Evolutionary conservation across 139 green algal genomes (phyloP).

Genomic region (Spirogloea muscicola): DNA sequence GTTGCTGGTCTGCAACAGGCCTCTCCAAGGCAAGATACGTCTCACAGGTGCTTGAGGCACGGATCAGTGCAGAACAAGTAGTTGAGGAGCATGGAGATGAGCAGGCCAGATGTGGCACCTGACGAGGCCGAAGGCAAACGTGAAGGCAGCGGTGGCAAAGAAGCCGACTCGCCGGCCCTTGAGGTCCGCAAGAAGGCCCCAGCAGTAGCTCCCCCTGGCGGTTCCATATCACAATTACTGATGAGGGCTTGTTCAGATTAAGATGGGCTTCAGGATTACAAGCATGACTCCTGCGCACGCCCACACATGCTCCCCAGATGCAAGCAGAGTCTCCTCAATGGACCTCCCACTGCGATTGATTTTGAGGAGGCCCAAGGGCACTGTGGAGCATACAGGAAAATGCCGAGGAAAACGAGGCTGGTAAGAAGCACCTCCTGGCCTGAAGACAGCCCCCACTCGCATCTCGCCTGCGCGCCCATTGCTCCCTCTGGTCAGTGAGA

Average conservation of each 20-base stretch:
- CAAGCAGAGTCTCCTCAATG: neutral
- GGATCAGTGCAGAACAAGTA: too few species aligned
- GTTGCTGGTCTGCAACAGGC: too few species aligned
- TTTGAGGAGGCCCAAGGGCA: neutral
- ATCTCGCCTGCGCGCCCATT: slow-evolving; percentile 31
- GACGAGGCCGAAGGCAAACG: slow-evolving; percentile 24
- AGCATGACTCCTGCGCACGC: neutral
- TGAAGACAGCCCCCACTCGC: slow-evolving; percentile 31
- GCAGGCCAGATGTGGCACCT: neutral
- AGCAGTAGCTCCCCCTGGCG: slow-evolving; percentile 61
- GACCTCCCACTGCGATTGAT: too few species aligned
- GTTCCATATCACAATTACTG: too few species aligned
- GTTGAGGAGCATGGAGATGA: too few species aligned
- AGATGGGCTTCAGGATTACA: neutral
- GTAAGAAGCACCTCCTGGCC: slow-evolving; percentile 23
- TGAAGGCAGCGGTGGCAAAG: slow-evolving; percentile 36
- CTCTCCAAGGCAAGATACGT: too few species aligned
- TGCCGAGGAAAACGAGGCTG: slow-evolving; percentile 33
- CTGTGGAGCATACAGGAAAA: slow-evolving; percentile 19
- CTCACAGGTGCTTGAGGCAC: too few species aligned
- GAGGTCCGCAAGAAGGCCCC: slow-evolving; percentile 63
- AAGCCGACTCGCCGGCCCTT: slow-evolving; percentile 42
- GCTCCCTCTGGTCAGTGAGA: too few species aligned
- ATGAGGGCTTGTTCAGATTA: neutral
- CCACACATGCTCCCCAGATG: neutral